Base-by-base conservation (phyloP, 768 basidiomycete genomes). In the Arthromyces matolae region DNA sequence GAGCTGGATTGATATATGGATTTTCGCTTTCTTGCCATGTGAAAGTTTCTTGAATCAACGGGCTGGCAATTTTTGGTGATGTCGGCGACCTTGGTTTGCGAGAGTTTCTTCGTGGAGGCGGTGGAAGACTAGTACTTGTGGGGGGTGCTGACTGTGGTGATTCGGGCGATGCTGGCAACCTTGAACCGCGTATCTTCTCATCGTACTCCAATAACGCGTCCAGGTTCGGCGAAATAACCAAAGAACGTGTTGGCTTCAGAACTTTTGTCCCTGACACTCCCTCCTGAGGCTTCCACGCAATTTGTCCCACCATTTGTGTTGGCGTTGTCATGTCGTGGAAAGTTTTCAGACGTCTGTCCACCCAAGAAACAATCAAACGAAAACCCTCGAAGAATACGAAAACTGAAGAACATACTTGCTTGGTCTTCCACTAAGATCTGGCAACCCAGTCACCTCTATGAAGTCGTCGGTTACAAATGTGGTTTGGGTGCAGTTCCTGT, bases 131-230 rank as follows among this genome's bases (percentile, higher is more conserved):
- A 75, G n/a, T n/a, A 76, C 78, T 77, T 66, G 46, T 23, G 57
- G n/a, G n/a, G n/a, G n/a, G 45, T 7, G 48, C 27, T 8, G 49
- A 38, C 19, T 37, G 27, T 9, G 45, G 42, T 45, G 25, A 10
- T 5, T 45, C 41, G 28, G 46, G 42, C 20, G 54, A 37, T 29
- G 37, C 43, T 13, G 44, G 28, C 35, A 32, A 39, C 40, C 42
- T n/a, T 19, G 44, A 36, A 31, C 59, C 59, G 45, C 77, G 71
- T n/a, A 65, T 65, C 42, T 68, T 70, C 42, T 80, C 77, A 41
- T 81, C 81, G 50, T 81, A 76, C 57, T 80, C 74, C 42, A 83
- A 66, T 7, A 83, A 55, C 20, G 80, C 81, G 51, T 83, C 77
- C 37, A 82, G 72, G 54, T 83, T 73, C 0, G 81, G 76, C 2